Percentiles rank a stretch among this genome's conserved stretches.
Evolutionary conservation across 1,284 basidiomycete genomes (phyloP).

Genomic region (Heterobasidion irregulare): DNA sequence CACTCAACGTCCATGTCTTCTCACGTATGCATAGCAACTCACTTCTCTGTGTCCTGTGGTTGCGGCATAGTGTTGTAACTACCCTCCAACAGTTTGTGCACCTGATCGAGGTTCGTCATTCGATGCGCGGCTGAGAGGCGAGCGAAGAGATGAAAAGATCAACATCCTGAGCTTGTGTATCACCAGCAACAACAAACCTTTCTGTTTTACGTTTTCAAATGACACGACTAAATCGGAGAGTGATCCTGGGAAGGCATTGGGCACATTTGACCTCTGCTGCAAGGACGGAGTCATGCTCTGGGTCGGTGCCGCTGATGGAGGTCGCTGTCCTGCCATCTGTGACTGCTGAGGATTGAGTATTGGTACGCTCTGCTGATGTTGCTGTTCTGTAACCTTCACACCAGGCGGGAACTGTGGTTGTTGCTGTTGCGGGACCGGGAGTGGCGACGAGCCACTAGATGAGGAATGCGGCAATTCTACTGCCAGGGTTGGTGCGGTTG

Average conservation of each 20-base stretch:
- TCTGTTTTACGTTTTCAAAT: constrained; percentile 94
- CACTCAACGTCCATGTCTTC: neutral
- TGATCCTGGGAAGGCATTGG: constrained; percentile 66
- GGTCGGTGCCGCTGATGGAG: constrained; percentile 23
- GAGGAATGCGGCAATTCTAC: constrained; percentile 3
- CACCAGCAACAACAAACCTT: constrained; percentile 43
- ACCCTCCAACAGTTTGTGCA: constrained; percentile 89
- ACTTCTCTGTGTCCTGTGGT: constrained; percentile 94
- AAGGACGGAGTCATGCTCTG: constrained; percentile 23
- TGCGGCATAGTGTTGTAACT: constrained; percentile 86
- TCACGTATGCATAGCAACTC: constrained; percentile 17
- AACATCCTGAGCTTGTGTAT: too few species aligned
- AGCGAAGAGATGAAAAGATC: constrained; percentile 4
- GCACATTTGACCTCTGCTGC: constrained; percentile 17
- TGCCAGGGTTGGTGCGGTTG: constrained; percentile 16
- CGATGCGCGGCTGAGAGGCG: constrained; percentile 60
- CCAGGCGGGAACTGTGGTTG: constrained; percentile 60
- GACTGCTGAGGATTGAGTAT: constrained; percentile 17
- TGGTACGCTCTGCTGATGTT: constrained; percentile 12
- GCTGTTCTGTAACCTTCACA: constrained; percentile 43
- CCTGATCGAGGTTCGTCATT: constrained; percentile 80
- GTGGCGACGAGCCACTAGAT: constrained; percentile 18
- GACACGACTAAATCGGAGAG: constrained; percentile 91
- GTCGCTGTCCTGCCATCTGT: constrained; percentile 16
- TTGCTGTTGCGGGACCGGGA: constrained; percentile 12